Percentiles rank a stretch among this genome's conserved stretches.
phyloP scores from a whole-genome alignment of 2,329 filamentous ascomycete species.

The Aspergillus thermomutatus region DNA sequence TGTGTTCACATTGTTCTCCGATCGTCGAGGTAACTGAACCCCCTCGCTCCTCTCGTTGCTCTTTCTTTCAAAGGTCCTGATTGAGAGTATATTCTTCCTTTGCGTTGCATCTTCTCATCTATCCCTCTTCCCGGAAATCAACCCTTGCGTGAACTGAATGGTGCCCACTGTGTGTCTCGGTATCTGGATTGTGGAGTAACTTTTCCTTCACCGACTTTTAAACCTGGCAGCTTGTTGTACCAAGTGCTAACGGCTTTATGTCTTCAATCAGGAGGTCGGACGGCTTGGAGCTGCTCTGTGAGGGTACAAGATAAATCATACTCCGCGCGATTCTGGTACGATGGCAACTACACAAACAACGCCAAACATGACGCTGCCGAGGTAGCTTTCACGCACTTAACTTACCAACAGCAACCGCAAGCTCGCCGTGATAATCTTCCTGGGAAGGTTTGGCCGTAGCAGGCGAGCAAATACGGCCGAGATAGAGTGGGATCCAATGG shows the following conservation, averaged over 20 bases:
- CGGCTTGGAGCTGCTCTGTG: constrained; percentile 83
- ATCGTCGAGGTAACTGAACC: constrained; percentile 61
- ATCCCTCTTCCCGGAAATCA: neutral
- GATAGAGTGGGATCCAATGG: neutral
- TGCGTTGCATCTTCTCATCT: neutral
- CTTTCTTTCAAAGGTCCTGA: constrained; percentile 8
- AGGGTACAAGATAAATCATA: constrained; percentile 64
- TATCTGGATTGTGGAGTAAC: constrained; percentile 25
- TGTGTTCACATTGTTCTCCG: constrained; percentile 68
- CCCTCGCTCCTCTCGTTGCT: constrained; percentile 12
- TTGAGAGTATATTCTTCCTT: neutral
- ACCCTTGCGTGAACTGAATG: constrained; percentile 12
- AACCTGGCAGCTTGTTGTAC: constrained; percentile 20
- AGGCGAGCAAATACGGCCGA: constrained; percentile 12
- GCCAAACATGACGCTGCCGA: constrained; percentile 90
- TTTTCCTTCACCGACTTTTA: constrained; percentile 35
- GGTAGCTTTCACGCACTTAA: constrained; percentile 53
- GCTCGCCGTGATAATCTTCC: constrained; percentile 6
- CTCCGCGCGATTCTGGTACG: constrained; percentile 84
- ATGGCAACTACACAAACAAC: constrained; percentile 82
- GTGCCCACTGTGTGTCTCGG: constrained; percentile 16
- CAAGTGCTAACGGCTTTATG: constrained; percentile 18
- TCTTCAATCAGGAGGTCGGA: constrained; percentile 67
- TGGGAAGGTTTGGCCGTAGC: constrained; percentile 22
- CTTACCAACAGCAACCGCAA: constrained; percentile 19